phyloP scores from a whole-genome alignment of 2,329 filamentous ascomycete species.

The Fusarium brevicatenulatum region DNA sequence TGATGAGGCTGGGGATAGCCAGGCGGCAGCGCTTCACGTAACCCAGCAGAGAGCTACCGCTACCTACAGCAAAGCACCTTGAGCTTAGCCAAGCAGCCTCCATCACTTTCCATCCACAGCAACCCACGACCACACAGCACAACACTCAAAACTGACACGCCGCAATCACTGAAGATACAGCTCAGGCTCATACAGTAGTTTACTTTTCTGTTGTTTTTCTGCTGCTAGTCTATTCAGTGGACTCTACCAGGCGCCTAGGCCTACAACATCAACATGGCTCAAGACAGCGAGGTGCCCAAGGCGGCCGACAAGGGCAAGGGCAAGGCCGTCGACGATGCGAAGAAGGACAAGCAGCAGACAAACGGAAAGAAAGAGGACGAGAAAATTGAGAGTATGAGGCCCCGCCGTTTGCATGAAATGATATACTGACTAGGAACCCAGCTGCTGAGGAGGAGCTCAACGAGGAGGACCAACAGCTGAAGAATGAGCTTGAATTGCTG shows the following conservation, averaged over 20 bases:
- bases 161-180: slow-evolving; percentile 14
- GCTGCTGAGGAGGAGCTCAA: slow-evolving; percentile 83
- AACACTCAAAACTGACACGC: slow-evolving; percentile 26
- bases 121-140: slow-evolving; percentile 40
- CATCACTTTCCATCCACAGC: slow-evolving; percentile 52
- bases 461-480: slow-evolving; percentile 98
- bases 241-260: slow-evolving; percentile 44
- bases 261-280: slow-evolving; percentile 76
- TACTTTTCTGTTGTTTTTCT: slow-evolving; percentile 7
- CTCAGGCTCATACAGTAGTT: slow-evolving; percentile 9
- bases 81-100: slow-evolving; percentile 53
- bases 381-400: slow-evolving; percentile 59
- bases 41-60: slow-evolving; percentile 51
- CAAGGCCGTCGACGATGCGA: slow-evolving; percentile 80
- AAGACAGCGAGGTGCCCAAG: slow-evolving; percentile 88
- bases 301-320: slow-evolving; percentile 95
- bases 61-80: slow-evolving; percentile 43
- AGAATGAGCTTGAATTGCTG: slow-evolving; percentile 97
- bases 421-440: slow-evolving; percentile 41
- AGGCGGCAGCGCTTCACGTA: slow-evolving; percentile 61
- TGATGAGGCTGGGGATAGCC: slow-evolving; percentile 48
- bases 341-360: slow-evolving; percentile 73
- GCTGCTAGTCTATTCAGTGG: slow-evolving; percentile 33
- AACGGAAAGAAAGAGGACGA: slow-evolving; percentile 85
- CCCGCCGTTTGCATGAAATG: slow-evolving; percentile 8